phyloP scores from a whole-genome alignment of 2,329 filamentous ascomycete genomes.

The Monilinia vaccinii-corymbosi region DNA sequence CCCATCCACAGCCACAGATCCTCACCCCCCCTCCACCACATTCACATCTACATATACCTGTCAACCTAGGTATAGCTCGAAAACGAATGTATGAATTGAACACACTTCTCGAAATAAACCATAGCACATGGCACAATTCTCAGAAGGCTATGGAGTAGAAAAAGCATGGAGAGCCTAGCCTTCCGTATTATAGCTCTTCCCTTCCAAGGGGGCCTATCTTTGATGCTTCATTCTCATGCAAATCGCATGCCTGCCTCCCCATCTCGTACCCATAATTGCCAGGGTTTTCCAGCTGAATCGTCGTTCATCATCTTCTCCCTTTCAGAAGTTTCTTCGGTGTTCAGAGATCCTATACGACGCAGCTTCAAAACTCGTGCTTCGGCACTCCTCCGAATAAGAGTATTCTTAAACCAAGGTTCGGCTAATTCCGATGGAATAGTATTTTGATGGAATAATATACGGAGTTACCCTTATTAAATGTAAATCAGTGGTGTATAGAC shows the following conservation, averaged over 20 bases:
- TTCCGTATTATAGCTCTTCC: not conserved
- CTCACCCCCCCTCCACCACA: not conserved
- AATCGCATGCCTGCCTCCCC: conserved; percentile 19
- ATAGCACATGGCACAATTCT: too few relatives aligned
- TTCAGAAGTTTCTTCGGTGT: conserved; percentile 19
- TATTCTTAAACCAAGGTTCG: too few relatives aligned
- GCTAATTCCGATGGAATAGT: too few relatives aligned
- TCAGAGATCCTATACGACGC: conserved; percentile 11
- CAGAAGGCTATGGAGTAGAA: not conserved
- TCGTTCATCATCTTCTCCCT: conserved; percentile 27
- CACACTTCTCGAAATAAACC: too few relatives aligned
- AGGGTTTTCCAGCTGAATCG: conserved; percentile 23
- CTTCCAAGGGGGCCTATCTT: not conserved
- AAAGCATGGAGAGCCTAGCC: not conserved
- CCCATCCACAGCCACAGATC: not conserved
- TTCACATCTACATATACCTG: not conserved
- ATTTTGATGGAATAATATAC: too few relatives aligned
- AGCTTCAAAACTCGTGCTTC: not conserved
- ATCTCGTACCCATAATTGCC: conserved; percentile 28
- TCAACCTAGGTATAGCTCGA: not conserved
- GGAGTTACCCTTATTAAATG: too few relatives aligned
- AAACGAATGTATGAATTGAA: not conserved
- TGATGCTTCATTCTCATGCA: conserved; percentile 18
- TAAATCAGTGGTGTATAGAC: too few relatives aligned
- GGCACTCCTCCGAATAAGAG: conserved; percentile 22